Conservation (phyloP, 2,329 filamentous ascomycete species). For the Stagonosporopsis cucurbitacearum region DNA sequence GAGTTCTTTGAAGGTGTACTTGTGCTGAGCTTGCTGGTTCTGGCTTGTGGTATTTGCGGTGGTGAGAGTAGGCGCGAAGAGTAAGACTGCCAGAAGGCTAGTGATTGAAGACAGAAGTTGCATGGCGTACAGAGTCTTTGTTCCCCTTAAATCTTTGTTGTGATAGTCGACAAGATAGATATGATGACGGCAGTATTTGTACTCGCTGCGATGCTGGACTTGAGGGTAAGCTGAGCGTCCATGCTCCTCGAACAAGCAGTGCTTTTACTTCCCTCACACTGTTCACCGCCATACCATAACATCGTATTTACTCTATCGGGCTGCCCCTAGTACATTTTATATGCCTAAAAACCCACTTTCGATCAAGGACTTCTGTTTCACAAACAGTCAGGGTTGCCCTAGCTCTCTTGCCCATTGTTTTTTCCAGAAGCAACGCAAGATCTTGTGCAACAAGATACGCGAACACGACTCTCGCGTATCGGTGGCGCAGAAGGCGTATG, state of each 20-base stretch:
- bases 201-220: background rate
- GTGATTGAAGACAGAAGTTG: background rate
- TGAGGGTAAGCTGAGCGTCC: background rate
- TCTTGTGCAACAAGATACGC: background rate
- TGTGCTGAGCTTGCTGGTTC: background rate
- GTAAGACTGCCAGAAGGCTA: background rate
- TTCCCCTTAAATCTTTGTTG: background rate
- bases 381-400: background rate
- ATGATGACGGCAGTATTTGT: background rate
- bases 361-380: background rate
- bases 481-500: background rate
- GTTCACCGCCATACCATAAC: background rate
- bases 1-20: slow-evolving; percentile 11
- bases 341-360: background rate
- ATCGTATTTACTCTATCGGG: background rate
- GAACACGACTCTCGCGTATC: background rate
- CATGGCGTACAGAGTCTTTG: background rate
- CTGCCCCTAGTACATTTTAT: background rate
- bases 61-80: background rate
- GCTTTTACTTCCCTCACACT: background rate
- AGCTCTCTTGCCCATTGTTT: background rate
- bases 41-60: background rate
- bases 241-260: background rate
- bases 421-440: background rate
- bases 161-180: background rate